A percentile compares a stretch with the other conserved stretches of the same genome.
Conservation (phyloP, 257 asterid species). For the Avicennia marina region DNA sequence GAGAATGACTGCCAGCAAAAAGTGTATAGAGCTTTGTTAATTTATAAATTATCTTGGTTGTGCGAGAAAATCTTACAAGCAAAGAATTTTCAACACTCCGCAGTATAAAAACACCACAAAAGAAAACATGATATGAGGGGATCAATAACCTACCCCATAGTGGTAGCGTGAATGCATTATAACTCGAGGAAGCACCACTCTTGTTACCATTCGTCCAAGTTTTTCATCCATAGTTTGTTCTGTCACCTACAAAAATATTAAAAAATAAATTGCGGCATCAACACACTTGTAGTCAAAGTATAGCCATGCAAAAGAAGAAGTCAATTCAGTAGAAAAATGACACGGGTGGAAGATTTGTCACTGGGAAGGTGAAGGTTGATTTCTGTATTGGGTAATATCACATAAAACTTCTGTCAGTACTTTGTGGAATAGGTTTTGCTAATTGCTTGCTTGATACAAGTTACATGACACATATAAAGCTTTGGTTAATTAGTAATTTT, state of each 20-base stretch:
- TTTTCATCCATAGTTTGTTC: constrained; percentile 67
- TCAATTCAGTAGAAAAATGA: background rate
- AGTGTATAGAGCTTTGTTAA: background rate
- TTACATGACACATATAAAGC: background rate
- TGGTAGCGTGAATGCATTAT: constrained; percentile 74
- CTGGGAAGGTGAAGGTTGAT: background rate
- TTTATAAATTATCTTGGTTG: background rate
- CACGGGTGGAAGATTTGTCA: background rate
- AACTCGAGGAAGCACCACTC: constrained; percentile 81
- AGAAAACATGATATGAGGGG: background rate
- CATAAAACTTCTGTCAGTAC: background rate
- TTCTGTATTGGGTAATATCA: background rate
- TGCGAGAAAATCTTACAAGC: background rate
- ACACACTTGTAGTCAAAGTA: background rate
- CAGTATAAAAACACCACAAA: background rate
- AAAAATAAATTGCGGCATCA: background rate
- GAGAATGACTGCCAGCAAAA: constrained; percentile 57
- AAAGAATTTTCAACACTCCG: background rate
- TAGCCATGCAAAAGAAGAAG: background rate
- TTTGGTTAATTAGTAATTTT: background rate
- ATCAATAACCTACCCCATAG: constrained; percentile 46
- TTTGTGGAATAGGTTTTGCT: background rate
- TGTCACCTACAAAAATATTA: constrained; percentile 40
- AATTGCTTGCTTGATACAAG: background rate
- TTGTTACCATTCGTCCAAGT: constrained; percentile 60